Evolutionary conservation across 2,329 filamentous ascomycete species (phyloP).

Genomic region (Zopfia rhizophila): DNA sequence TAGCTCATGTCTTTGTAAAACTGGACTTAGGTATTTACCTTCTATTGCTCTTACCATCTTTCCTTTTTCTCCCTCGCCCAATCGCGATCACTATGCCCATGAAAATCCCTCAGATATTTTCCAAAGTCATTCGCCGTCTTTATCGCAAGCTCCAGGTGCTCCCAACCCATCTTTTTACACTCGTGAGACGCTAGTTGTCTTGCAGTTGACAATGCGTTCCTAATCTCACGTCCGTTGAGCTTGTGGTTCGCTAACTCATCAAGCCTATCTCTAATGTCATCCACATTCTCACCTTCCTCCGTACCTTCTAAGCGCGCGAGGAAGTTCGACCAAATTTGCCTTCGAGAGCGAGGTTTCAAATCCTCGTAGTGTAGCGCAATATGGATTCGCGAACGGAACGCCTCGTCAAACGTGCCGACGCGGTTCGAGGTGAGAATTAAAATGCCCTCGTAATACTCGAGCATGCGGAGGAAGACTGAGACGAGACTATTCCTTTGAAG

Average conservation of each 20-base stretch:
- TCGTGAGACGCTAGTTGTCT: constrained; percentile 9
- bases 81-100: too few species aligned
- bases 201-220: constrained; percentile 47
- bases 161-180: background rate
- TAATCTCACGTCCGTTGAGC: constrained; percentile 61
- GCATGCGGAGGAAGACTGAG: constrained; percentile 41
- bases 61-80: too few species aligned
- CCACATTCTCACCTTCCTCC: background rate
- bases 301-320: constrained; percentile 6
- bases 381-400: constrained; percentile 48
- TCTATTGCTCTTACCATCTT: too few species aligned
- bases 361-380: constrained; percentile 20
- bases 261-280: constrained; percentile 13
- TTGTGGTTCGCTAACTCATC: constrained; percentile 46
- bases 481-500: constrained; percentile 32
- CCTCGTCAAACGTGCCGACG: constrained; percentile 50
- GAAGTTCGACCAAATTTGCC: constrained; percentile 25
- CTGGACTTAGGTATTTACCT: too few species aligned
- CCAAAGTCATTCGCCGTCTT: background rate
- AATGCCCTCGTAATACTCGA: constrained; percentile 57
- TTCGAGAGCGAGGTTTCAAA: constrained; percentile 1
- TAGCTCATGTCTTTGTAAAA: too few species aligned
- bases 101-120: background rate
- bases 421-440: constrained; percentile 57
- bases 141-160: background rate